Evolutionary conservation across 495 filamentous ascomycete genomes (phyloP).

Genomic region (Neurospora sp.): DNA sequence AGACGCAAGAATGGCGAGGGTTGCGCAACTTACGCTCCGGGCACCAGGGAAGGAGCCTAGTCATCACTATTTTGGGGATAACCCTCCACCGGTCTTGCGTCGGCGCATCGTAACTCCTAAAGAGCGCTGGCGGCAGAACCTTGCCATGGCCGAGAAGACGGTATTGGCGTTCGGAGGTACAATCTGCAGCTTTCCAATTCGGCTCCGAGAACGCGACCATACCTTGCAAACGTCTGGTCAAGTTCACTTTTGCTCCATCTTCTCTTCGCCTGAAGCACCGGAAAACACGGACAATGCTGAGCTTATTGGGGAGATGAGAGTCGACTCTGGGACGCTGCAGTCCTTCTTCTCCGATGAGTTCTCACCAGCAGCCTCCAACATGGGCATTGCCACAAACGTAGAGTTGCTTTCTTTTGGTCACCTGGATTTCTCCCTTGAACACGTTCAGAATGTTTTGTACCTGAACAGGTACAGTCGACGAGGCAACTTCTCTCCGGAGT

Average conservation of each 20-base stretch:
- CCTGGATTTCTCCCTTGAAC: not conserved
- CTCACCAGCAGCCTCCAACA: not conserved
- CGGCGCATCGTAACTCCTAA: not conserved
- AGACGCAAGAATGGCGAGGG: not conserved
- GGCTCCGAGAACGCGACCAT: not conserved
- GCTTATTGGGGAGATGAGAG: not conserved
- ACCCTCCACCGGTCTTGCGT: not conserved
- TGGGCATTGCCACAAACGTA: not conserved
- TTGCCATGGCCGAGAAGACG: not conserved
- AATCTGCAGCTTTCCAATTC: not conserved
- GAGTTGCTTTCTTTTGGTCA: not conserved
- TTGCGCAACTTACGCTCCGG: not conserved
- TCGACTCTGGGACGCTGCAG: not conserved
- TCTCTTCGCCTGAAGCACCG: not conserved
- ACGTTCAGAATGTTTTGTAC: not conserved
- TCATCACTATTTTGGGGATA: not conserved
- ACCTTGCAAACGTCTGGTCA: not conserved
- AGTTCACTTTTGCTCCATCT: not conserved
- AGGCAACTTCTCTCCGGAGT: not conserved
- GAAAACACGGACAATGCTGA: not conserved
- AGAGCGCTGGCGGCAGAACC: not conserved
- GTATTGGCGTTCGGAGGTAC: not conserved
- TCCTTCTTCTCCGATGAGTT: not conserved
- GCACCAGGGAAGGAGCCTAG: not conserved
- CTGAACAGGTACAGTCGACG: not conserved